Conservation (phyloP, 2,329 filamentous ascomycete species). For the Trichoderma lentiforme region DNA sequence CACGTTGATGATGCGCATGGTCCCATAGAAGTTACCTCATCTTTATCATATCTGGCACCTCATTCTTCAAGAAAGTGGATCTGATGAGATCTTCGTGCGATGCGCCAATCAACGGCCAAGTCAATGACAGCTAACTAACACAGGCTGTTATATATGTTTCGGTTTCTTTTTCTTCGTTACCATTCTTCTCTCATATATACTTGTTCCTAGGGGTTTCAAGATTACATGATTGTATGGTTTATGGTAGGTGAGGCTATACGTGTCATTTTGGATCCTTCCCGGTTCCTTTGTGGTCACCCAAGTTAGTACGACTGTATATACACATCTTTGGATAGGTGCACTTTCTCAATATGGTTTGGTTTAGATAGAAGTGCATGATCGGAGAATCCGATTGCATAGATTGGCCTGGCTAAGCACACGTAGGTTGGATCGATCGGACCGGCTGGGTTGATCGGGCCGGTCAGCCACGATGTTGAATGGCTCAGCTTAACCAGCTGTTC, state of each 20-base stretch:
- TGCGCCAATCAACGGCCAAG: background rate
- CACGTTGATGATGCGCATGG: background rate
- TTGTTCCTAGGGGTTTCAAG: background rate
- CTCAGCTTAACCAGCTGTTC: background rate
- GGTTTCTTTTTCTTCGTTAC: rapidly evolving
- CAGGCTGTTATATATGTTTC: background rate
- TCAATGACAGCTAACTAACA: background rate
- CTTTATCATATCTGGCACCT: background rate
- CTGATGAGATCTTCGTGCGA: background rate
- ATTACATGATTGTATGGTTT: rapidly evolving
- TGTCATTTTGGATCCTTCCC: background rate
- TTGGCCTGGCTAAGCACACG: background rate
- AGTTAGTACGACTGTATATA: background rate
- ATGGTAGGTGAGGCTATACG: background rate
- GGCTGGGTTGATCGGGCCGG: background rate
- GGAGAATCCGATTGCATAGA: background rate
- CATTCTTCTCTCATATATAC: rapidly evolving
- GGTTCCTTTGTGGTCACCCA: background rate
- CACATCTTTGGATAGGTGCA: background rate
- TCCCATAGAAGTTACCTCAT: background rate
- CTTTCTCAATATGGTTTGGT: background rate
- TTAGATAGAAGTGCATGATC: background rate
- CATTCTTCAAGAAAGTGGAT: background rate
- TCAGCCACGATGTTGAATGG: background rate
- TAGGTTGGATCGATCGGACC: background rate